These are phyloP conservation scores for Trapa incisa DNA, from an alignment of 345 rosid genomes.

Conservation along the genomic window DNA sequence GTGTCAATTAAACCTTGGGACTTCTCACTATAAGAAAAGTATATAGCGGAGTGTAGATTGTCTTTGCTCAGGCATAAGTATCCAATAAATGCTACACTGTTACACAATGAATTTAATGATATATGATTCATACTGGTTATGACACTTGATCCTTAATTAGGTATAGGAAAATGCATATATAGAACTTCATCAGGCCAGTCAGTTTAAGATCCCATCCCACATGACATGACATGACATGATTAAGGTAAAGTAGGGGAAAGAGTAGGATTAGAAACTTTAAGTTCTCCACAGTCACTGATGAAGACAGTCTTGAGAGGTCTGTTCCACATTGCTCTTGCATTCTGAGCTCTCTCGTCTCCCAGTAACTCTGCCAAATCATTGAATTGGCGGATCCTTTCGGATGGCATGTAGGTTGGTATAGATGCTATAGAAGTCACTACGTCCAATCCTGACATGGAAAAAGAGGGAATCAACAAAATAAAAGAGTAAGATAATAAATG, in stretches of 20 bases:
- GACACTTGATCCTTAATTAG: background rate
- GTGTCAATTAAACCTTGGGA: too few species aligned
- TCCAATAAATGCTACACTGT: too few species aligned
- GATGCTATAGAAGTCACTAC: conserved; percentile 66
- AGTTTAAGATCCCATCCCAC: background rate
- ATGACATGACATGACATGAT: background rate
- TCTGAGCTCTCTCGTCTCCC: conserved; percentile 82
- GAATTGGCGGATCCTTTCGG: conserved; percentile 49
- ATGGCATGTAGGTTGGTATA: conserved; percentile 64
- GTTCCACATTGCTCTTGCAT: conserved; percentile 61
- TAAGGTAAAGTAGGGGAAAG: conserved; percentile 58
- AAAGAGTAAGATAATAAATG: background rate
- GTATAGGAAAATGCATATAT: background rate
- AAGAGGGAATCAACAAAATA: background rate
- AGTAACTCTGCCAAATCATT: conserved; percentile 65
- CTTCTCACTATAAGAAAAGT: too few species aligned
- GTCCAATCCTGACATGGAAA: conserved; percentile 48
- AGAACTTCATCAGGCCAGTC: background rate
- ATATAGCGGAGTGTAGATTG: too few species aligned
- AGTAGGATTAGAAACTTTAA: conserved; percentile 64
- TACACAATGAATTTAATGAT: background rate
- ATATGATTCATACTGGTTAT: background rate
- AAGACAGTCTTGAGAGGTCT: conserved; percentile 65
- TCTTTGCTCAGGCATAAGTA: too few species aligned
- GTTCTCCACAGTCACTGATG: conserved; percentile 71